Conservation (phyloP, 2,329 filamentous ascomycete species). For the Ceratocystis destructans region DNA sequence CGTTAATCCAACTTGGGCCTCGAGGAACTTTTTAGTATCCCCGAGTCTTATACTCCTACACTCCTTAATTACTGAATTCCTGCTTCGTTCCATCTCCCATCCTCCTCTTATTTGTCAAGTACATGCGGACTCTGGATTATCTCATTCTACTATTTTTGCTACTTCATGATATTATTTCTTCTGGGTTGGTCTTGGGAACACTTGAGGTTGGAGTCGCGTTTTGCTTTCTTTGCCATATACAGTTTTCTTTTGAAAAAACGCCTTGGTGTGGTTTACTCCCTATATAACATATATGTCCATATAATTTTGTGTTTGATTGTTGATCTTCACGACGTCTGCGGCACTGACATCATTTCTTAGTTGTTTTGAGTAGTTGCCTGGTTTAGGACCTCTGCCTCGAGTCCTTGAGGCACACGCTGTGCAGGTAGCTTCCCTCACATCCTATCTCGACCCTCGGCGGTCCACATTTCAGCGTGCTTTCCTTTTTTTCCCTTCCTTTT, state of each 20-base stretch:
- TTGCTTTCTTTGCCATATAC: background rate
- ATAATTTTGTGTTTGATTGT: background rate
- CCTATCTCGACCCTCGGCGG: background rate
- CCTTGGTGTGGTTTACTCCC: background rate
- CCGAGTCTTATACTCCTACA: constrained; percentile 2
- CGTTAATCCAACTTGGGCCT: constrained; percentile 7
- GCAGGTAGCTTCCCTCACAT: background rate
- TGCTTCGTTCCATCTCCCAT: background rate
- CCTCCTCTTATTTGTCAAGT: background rate
- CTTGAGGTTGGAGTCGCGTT: background rate
- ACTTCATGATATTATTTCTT: background rate
- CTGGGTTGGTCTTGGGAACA: background rate
- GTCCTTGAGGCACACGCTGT: background rate
- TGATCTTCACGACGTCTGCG: background rate
- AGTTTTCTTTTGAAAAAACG: background rate
- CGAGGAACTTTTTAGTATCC: constrained; percentile 7
- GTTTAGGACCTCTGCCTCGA: background rate
- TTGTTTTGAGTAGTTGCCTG: background rate
- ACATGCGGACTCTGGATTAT: no score
- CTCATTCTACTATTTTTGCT: background rate
- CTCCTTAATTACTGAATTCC: background rate
- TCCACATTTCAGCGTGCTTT: background rate
- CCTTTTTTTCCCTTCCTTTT: background rate
- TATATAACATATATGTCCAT: background rate
- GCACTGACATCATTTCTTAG: background rate